Evolutionary conservation across 1,139 yeast species (phyloP).

Genomic region (Debaryomycetaceae sp.): DNA sequence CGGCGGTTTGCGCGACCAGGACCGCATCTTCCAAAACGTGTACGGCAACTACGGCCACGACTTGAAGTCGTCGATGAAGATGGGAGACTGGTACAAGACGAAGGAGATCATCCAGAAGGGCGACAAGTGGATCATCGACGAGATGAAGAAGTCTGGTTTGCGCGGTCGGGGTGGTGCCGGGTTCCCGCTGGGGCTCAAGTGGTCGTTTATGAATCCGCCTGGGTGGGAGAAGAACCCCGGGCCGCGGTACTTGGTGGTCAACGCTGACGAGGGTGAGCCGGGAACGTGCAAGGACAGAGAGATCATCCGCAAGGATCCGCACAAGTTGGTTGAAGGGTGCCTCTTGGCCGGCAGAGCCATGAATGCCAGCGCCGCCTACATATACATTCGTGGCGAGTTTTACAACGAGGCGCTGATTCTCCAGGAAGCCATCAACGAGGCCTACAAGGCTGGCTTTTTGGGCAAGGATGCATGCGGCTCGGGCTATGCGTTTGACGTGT

Average conservation of each 20-base stretch:
- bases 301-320: slow-evolving; percentile 85
- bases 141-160: slow-evolving; percentile 76
- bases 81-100: slow-evolving; percentile 91
- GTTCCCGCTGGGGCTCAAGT: slow-evolving; percentile 83
- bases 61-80: slow-evolving; percentile 64
- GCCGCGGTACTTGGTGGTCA: slow-evolving; percentile 80
- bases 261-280: slow-evolving; percentile 93
- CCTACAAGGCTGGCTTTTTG: slow-evolving; percentile 71
- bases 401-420: slow-evolving; percentile 69
- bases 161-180: slow-evolving; percentile 96
- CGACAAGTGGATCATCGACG: slow-evolving; percentile 83
- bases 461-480: slow-evolving; percentile 86
- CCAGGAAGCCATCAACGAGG: slow-evolving; percentile 81
- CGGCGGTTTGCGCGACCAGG: slow-evolving; percentile 78
- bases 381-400: slow-evolving; percentile 85
- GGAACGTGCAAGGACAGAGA: slow-evolving; percentile 92
- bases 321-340: slow-evolving; percentile 85
- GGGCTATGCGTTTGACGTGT: slow-evolving; percentile 78
- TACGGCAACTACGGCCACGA: slow-evolving; percentile 74
- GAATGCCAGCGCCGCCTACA: slow-evolving; percentile 91
- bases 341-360: slow-evolving; percentile 82
- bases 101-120: slow-evolving; percentile 80
- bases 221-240: slow-evolving; percentile 89
- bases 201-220: slow-evolving; percentile 94
- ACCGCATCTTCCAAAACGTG: slow-evolving; percentile 80